These are phyloP conservation scores for Geranium incanum DNA, from an alignment of 441 rosid species.

Conservation along the genomic window DNA sequence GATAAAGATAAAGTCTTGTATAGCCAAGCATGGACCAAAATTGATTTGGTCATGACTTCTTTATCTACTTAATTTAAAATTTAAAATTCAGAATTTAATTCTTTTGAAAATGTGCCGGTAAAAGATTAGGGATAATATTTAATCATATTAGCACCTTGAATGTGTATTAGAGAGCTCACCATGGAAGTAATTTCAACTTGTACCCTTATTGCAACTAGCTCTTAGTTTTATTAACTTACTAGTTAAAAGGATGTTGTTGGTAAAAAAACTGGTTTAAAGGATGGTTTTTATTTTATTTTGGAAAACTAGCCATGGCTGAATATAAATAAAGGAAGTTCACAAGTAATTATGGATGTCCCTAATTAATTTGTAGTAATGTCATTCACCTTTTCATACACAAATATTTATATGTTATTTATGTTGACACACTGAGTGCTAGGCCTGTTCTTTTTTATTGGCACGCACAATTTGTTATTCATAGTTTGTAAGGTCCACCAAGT, in stretches of 20 bases:
- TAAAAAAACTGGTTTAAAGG: background rate
- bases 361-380: background rate
- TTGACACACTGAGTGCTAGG: background rate
- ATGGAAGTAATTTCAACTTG: background rate
- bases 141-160: conserved; percentile 1
- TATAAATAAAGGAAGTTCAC: background rate
- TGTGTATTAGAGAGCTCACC: background rate
- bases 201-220: conserved; percentile 1
- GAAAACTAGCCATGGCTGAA: background rate
- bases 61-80: background rate
- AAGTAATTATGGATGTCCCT: background rate
- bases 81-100: background rate
- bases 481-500: background rate
- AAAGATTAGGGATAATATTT: background rate
- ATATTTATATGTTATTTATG: background rate
- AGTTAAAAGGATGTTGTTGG: background rate
- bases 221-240: background rate
- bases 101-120: background rate
- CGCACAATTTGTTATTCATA: background rate
- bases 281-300: background rate
- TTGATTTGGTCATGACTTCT: background rate
- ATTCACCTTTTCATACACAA: background rate
- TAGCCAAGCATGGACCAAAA: background rate
- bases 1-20: background rate
- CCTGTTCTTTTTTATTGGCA: background rate